A percentile compares a stretch with the other conserved stretches of the same genome.
Evolutionary conservation across 352 stramenopile genomes (phyloP).

Genomic region (Phytopythium boreale): DNA sequence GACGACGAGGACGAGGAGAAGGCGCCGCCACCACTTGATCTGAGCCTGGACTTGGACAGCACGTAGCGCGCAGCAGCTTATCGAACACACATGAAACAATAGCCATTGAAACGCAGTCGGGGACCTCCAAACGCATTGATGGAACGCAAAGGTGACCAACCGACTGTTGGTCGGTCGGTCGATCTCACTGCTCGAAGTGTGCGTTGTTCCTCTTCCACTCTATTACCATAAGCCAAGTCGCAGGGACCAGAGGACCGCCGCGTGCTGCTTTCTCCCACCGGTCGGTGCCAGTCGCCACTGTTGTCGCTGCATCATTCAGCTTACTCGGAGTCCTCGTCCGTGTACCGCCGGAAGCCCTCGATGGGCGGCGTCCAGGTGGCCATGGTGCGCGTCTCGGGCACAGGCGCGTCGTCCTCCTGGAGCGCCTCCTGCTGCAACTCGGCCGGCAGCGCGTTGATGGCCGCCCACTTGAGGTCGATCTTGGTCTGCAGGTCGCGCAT

Average conservation of each 20-base stretch:
- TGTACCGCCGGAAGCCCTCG: constrained; percentile 82
- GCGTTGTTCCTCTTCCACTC: not conserved
- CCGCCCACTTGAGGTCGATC: constrained; percentile 90
- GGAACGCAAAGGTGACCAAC: too few relatives aligned
- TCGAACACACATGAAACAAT: not conserved
- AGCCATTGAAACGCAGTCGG: not conserved
- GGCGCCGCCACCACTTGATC: not conserved
- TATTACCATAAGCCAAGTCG: constrained; percentile 3
- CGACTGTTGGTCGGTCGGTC: not conserved
- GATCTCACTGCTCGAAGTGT: not conserved
- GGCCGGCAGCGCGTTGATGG: constrained; percentile 82
- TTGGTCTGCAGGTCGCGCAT: constrained; percentile 90
- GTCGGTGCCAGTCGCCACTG: too few relatives aligned
- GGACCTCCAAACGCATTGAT: too few relatives aligned
- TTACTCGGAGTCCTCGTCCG: constrained; percentile 37
- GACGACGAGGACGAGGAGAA: not conserved
- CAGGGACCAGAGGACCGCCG: not conserved
- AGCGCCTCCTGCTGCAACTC: constrained; percentile 81
- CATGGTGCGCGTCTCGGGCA: constrained; percentile 68
- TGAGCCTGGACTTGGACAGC: not conserved
- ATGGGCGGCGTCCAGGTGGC: constrained; percentile 88
- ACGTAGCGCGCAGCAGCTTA: not conserved
- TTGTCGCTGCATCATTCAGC: not conserved
- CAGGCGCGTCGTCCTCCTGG: constrained; percentile 56
- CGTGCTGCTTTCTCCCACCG: not conserved